A percentile compares a stretch with the other conserved stretches of the same genome.
Conservation (phyloP, 1,284 basidiomycete genomes). For the Xerocomus nothofagi region DNA sequence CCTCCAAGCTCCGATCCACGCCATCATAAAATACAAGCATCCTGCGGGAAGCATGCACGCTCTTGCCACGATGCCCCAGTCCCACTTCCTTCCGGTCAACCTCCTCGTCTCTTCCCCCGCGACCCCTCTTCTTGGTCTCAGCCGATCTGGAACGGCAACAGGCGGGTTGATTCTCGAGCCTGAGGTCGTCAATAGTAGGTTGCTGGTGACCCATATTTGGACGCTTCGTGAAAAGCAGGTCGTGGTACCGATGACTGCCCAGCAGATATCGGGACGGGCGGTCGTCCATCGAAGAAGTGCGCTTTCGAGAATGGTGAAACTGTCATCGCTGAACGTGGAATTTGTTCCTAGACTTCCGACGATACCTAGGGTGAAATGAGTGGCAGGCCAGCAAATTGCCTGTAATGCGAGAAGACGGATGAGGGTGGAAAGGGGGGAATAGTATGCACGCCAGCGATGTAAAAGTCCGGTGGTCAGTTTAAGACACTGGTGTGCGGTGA, state of each 20-base stretch:
- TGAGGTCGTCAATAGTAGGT: constrained; percentile 41
- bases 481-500: constrained; percentile 83
- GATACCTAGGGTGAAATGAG: constrained; percentile 70
- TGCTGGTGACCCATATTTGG: constrained; percentile 86
- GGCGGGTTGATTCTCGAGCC: constrained; percentile 3
- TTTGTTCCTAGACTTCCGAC: constrained; percentile 45
- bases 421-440: constrained; percentile 75
- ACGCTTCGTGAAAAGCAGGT: constrained; percentile 72
- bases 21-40: constrained; percentile 73
- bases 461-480: constrained; percentile 77
- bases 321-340: constrained; percentile 15
- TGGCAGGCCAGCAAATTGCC: constrained; percentile 87
- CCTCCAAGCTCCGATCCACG: constrained; percentile 59
- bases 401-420: constrained; percentile 82
- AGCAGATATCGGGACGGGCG: constrained; percentile 66
- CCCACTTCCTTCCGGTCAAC: constrained; percentile 53
- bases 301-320: constrained; percentile 25
- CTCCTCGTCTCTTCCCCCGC: constrained; percentile 47
- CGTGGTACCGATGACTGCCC: constrained; percentile 81
- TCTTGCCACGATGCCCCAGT: constrained; percentile 67
- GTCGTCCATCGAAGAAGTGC: constrained; percentile 34
- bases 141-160: constrained; percentile 16
- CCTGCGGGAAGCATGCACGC: constrained; percentile 72
- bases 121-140: constrained; percentile 31
- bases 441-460: constrained; percentile 80